phyloP scores from a whole-genome alignment of 495 filamentous ascomycete genomes.

The Aspergillus nidulans region DNA sequence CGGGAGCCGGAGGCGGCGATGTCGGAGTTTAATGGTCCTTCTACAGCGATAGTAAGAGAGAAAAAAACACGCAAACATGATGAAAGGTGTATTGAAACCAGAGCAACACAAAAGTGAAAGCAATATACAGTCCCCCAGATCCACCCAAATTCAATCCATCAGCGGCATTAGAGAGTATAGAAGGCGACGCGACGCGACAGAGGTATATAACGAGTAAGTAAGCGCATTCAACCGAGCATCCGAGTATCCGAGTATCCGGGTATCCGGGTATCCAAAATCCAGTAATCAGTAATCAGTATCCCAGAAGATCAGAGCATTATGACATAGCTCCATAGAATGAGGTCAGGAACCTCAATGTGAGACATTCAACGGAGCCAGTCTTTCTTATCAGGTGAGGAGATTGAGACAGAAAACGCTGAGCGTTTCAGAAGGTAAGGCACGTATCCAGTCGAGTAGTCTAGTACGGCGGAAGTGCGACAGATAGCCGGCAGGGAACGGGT shows the following conservation, averaged over 20 bases:
- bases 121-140: background rate
- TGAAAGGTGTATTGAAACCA: no score
- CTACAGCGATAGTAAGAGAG: no score
- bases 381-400: background rate
- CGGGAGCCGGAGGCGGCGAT: no score
- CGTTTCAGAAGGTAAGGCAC: no score
- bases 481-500: background rate
- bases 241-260: no score
- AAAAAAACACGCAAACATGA: no score
- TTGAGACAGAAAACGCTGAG: background rate
- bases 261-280: no score
- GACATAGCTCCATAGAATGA: background rate
- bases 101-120: no score
- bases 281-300: background rate
- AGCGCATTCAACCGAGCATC: background rate
- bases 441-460: no score
- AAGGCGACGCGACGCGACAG: background rate
- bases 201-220: background rate
- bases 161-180: background rate
- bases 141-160: background rate
- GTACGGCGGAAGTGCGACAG: no score
- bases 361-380: background rate
- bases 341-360: no score
- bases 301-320: background rate
- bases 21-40: no score